phyloP scores from a whole-genome alignment of 805 yeast genomes.

The Teunomyces barrocoloradensis region DNA sequence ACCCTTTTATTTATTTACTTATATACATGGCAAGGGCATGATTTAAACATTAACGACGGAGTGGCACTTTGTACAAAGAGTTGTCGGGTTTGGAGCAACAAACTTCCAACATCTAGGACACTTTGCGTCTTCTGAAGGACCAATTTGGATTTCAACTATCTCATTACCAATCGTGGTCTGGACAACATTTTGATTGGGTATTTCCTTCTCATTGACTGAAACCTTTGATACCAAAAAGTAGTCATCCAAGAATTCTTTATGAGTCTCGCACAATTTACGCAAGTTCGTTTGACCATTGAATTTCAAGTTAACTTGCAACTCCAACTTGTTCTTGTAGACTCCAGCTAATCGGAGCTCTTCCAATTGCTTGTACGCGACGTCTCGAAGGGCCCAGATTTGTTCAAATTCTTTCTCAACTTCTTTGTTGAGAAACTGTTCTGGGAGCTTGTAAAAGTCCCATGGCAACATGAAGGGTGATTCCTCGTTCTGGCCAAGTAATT shows the following conservation, averaged over 20 bases:
- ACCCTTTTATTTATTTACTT: background rate
- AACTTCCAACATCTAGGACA: conserved; percentile 97
- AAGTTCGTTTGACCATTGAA: conserved; percentile 10
- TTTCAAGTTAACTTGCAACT: conserved; percentile 18
- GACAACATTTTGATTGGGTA: background rate
- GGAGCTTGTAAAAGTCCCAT: conserved; percentile 31
- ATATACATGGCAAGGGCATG: background rate
- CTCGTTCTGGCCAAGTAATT: conserved; percentile 17
- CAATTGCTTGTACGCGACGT: conserved; percentile 46
- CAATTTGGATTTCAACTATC: conserved; percentile 33
- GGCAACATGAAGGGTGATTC: conserved; percentile 51
- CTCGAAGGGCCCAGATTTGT: conserved; percentile 46
- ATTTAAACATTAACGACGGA: conserved; percentile 34
- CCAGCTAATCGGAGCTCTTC: conserved; percentile 58
- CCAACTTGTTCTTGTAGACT: conserved; percentile 56
- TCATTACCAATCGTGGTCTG: conserved; percentile 14
- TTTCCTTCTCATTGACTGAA: conserved; percentile 23
- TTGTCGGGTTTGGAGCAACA: conserved; percentile 48
- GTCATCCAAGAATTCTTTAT: conserved; percentile 28
- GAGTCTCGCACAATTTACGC: conserved; percentile 16
- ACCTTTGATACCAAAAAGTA: conserved; percentile 66
- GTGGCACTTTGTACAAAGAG: conserved; percentile 67
- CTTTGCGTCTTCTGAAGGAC: conserved; percentile 49
- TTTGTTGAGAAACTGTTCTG: conserved; percentile 31
- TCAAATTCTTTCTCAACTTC: conserved; percentile 44